A percentile compares a stretch with the other conserved stretches of the same genome.
These are phyloP conservation scores for Thozetella sp. DNA, from an alignment of 495 filamentous ascomycete species.

Conservation along the genomic window DNA sequence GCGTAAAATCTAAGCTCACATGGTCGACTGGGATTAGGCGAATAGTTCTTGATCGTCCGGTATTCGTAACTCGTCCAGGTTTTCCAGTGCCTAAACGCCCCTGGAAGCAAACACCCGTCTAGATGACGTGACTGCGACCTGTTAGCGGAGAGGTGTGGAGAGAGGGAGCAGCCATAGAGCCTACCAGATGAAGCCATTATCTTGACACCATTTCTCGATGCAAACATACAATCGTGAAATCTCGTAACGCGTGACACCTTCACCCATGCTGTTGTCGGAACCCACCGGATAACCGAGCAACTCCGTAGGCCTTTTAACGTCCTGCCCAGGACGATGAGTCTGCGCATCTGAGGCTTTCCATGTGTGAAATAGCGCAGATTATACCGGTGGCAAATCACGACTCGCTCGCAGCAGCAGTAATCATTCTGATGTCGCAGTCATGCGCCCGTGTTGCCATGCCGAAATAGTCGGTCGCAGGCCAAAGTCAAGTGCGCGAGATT, in stretches of 20 bases:
- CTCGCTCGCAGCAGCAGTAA: too few relatives aligned
- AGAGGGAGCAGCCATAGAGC: not conserved
- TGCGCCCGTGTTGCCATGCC: too few relatives aligned
- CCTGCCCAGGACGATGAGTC: constrained; percentile 22
- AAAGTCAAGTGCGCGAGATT: too few relatives aligned
- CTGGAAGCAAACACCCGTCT: constrained; percentile 10
- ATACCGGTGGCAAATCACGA: too few relatives aligned
- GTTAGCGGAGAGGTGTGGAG: not conserved
- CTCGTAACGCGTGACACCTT: constrained; percentile 3
- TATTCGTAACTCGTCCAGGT: constrained; percentile 4
- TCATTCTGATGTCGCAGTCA: too few relatives aligned
- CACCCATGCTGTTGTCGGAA: not conserved
- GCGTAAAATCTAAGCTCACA: not conserved
- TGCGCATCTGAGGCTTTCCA: too few relatives aligned
- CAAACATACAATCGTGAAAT: constrained; percentile 10
- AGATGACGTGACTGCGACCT: not conserved
- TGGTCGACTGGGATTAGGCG: constrained; percentile 1
- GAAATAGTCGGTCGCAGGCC: too few relatives aligned
- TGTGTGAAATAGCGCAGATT: too few relatives aligned
- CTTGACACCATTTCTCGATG: constrained; percentile 11
- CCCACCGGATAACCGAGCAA: not conserved
- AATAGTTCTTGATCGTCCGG: constrained; percentile 5
- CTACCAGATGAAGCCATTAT: constrained; percentile 4
- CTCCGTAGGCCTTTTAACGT: constrained; percentile 7
- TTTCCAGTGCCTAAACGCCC: constrained; percentile 7